phyloP scores from a whole-genome alignment of 2,329 filamentous ascomycete genomes.

The Emmonsiellopsis sp. region DNA sequence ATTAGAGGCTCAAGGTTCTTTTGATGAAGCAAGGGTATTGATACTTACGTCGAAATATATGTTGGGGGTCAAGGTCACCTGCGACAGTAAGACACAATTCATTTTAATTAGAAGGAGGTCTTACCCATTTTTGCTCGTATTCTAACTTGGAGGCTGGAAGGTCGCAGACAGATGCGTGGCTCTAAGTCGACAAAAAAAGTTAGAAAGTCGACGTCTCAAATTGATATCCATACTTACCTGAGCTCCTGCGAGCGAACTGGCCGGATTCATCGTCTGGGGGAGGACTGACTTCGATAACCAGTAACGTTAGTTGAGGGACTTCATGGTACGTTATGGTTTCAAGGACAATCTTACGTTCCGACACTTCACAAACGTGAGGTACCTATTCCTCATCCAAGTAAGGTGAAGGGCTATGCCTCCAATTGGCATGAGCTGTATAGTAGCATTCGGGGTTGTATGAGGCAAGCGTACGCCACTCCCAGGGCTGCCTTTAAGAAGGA shows the following conservation, averaged over 20 bases:
- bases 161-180: not conserved
- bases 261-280: too few relatives aligned
- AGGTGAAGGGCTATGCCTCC: conserved; percentile 8
- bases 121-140: conserved; percentile 1
- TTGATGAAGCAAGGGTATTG: not conserved
- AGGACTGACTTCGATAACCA: too few relatives aligned
- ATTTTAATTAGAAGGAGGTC: not conserved
- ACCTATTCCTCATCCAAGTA: conserved; percentile 4
- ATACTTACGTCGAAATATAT: conserved; percentile 1
- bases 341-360: not conserved
- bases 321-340: too few relatives aligned
- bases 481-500: conserved; percentile 11
- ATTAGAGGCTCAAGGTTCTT: not conserved
- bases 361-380: conserved; percentile 1
- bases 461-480: conserved; percentile 7
- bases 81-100: not conserved
- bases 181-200: too few relatives aligned
- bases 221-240: too few relatives aligned
- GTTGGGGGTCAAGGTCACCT: not conserved
- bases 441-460: not conserved
- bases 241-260: too few relatives aligned
- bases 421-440: conserved; percentile 8
- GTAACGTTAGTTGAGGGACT: too few relatives aligned
- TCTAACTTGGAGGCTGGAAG: not conserved
- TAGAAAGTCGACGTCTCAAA: too few relatives aligned